Evolutionary conservation across 202 grass and related monocot species (phyloP).

Genomic region (Carex arenaria): DNA sequence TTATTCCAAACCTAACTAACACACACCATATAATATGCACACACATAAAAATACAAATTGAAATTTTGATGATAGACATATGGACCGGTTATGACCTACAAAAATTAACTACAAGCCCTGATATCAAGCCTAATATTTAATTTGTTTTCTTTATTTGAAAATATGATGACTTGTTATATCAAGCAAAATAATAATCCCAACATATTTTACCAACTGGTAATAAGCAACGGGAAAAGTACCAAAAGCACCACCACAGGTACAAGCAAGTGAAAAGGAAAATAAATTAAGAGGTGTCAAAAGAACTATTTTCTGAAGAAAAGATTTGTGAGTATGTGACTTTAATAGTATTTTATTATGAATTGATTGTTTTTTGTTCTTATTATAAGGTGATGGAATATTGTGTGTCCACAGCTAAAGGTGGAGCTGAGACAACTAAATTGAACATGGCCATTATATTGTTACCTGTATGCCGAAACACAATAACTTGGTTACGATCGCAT

Average conservation of each 20-base stretch:
- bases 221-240: background rate
- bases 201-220: background rate
- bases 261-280: background rate
- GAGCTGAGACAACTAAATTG: conserved; percentile 84
- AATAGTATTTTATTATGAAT: background rate
- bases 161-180: background rate
- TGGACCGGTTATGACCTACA: background rate
- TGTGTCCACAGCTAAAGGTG: conserved; percentile 77
- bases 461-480: conserved; percentile 68
- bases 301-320: background rate
- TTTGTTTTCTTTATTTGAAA: background rate
- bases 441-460: conserved; percentile 92
- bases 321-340: background rate
- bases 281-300: background rate
- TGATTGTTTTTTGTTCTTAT: background rate
- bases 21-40: no score
- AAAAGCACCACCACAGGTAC: background rate
- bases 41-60: background rate
- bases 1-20: no score
- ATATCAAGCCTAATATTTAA: background rate
- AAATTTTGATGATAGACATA: background rate
- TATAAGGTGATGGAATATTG: conserved; percentile 73
- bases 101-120: background rate
- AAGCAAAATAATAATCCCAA: background rate
- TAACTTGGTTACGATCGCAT: conserved; percentile 69